Evolutionary conservation across 148 eudicot species (phyloP), one percentile per base, ranked within the genome.

Genomic region (Rhododendron henanense): DNA sequence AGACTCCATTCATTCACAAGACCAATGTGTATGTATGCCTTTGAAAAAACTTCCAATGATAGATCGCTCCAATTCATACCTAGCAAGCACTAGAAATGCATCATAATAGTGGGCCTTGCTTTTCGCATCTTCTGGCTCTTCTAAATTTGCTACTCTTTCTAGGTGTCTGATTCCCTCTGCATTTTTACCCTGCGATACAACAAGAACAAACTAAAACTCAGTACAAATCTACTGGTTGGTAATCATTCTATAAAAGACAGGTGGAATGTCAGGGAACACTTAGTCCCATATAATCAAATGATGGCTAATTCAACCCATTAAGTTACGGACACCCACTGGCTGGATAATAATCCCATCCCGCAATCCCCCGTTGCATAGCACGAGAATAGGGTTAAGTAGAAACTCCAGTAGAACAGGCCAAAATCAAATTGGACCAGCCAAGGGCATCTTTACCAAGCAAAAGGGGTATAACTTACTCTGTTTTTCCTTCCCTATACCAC

Each of bases 31-130:
- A n/a, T 41, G 5, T 39, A 21, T 0, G 37, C 28, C 19, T 13
- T 44, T 50, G 21, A 31, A n/a, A 41, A 83, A 65, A 83, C 35
- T n/a, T 44, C 61, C 48, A 53, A 19, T 80, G 80, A 44, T 39
- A 61, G 75, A 82, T 85, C 86, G 51, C 77, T 84, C 71, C 63
- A 39, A 87, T 41, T 77, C 79, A 74, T 91, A 96, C 98, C 98
- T 92, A 44, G 96, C 90, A 77, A 91, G 92, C 50, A 95, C 53
- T 47, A 95, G 53, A 73, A 95, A 87, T 37, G 93, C 96, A 81
- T 93, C 98, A 35, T 92, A 94, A 86, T 94, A 97, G 87, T 90
- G 96, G 82, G 83, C 93, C 89, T 93, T 95, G 91, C 89, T 91
- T 63, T 71, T 86, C 47, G 91, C 44, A 84, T 95, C 93, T 78